Percentiles rank a stretch among this genome's conserved stretches.
Conservation (phyloP, 2,329 filamentous ascomycete genomes). For the Fusarium chlamydosporum region DNA sequence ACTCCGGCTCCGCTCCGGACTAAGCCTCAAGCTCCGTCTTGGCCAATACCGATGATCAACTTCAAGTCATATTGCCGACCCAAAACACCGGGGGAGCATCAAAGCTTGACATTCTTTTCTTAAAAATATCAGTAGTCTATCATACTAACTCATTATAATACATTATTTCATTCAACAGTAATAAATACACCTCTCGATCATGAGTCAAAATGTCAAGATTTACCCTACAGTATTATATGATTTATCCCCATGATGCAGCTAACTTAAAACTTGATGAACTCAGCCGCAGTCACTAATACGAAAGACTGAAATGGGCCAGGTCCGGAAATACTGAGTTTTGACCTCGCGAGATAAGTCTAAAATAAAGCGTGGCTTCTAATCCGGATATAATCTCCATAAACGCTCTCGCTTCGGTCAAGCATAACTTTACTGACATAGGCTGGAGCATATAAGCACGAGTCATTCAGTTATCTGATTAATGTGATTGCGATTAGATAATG, state of each 20-base stretch:
- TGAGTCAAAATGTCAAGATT: background rate
- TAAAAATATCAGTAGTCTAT: too few relatives aligned
- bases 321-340: background rate
- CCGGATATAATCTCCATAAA: background rate
- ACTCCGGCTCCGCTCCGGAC: conserved; percentile 2
- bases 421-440: background rate
- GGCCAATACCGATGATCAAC: background rate
- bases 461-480: background rate
- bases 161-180: too few relatives aligned
- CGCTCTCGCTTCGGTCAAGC: background rate
- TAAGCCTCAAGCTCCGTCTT: conserved; percentile 2
- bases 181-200: background rate
- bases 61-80: background rate
- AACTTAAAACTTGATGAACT: background rate
- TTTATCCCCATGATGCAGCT: background rate
- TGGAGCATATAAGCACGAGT: background rate
- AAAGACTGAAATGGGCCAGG: background rate
- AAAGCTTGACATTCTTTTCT: background rate
- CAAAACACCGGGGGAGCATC: background rate
- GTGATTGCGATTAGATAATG: background rate
- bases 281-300: background rate
- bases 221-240: background rate
- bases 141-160: too few relatives aligned
- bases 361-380: background rate
- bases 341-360: background rate